A percentile compares a stretch with the other conserved stretches of the same genome.
These are phyloP conservation scores for Vickermania spadyakhi DNA, from an alignment of 208 protist genomes.

Conservation along the genomic window DNA sequence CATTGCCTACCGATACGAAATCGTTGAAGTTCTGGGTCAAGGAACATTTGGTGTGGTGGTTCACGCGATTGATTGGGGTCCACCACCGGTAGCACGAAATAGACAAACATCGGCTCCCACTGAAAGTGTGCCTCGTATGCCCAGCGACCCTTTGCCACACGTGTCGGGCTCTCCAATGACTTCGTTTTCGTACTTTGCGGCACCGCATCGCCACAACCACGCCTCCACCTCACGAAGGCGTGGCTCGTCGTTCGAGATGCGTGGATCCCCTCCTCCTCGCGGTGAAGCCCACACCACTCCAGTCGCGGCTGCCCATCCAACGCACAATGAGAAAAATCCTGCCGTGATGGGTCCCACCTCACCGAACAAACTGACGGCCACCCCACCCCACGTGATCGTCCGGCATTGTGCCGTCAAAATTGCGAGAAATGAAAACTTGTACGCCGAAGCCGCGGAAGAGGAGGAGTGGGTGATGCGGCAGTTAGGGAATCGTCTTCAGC, in stretches of 20 bases:
- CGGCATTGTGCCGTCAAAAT: conserved; percentile 23
- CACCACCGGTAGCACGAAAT: conserved; percentile 16
- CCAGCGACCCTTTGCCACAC: not conserved
- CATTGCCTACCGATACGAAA: conserved; percentile 83
- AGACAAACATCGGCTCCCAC: conserved; percentile 5
- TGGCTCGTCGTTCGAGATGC: not conserved
- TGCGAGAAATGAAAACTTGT: conserved; percentile 14
- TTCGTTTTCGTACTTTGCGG: not conserved
- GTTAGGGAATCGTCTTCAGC: conserved; percentile 15
- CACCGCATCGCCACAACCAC: not conserved
- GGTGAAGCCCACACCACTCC: not conserved
- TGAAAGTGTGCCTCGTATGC: not conserved
- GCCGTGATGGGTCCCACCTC: not conserved
- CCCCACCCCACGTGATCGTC: not conserved
- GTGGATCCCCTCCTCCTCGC: not conserved
- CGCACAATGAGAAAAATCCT: not conserved
- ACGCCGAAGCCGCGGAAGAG: conserved; percentile 32
- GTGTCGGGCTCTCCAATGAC: no score
- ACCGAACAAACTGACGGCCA: not conserved
- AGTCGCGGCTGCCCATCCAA: no score
- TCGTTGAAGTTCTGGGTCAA: conserved; percentile 56
- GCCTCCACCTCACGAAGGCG: not conserved
- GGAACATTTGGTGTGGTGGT: conserved; percentile 82
- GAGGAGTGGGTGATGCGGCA: conserved; percentile 29
- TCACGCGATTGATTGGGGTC: conserved; percentile 68